A percentile compares a stretch with the other conserved stretches of the same genome.
Evolutionary conservation across 2,329 filamentous ascomycete genomes (phyloP).

Genomic region (Xylaria multiplex): DNA sequence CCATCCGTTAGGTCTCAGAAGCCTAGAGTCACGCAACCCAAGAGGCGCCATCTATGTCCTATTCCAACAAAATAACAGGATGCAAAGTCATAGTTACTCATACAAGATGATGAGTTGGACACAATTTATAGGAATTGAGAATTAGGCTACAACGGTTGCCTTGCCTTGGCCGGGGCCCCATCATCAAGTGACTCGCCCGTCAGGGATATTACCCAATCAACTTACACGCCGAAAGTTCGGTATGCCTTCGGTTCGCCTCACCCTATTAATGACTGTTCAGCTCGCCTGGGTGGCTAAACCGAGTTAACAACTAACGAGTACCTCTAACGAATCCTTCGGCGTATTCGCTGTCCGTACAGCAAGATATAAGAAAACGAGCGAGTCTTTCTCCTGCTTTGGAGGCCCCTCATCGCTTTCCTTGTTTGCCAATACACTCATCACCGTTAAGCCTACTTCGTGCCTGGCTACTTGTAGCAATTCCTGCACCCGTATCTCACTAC

Average conservation of each 20-base stretch:
- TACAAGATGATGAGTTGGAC: not conserved
- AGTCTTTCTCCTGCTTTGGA: not conserved
- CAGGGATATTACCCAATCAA: conserved; percentile 31
- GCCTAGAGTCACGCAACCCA: conserved; percentile 17
- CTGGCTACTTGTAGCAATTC: not conserved
- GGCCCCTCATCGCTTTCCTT: conserved; percentile 8
- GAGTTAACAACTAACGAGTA: not conserved
- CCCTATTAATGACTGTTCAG: conserved; percentile 20
- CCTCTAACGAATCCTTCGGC: not conserved
- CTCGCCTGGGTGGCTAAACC: conserved; percentile 11
- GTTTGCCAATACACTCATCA: conserved; percentile 28
- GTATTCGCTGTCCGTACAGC: not conserved
- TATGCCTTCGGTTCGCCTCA: conserved; percentile 26
- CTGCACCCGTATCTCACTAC: conserved; percentile 7
- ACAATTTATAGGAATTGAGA: too few species aligned
- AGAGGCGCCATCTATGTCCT: not conserved
- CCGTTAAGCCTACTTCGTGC: not conserved
- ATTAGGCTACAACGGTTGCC: conserved; percentile 28
- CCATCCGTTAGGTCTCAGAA: not conserved
- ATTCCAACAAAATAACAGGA: not conserved
- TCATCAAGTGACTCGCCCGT: conserved; percentile 33
- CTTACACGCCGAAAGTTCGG: conserved; percentile 30
- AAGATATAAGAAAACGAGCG: conserved; percentile 7
- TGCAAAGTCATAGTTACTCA: conserved; percentile 3
- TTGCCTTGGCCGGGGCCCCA: conserved; percentile 15